phyloP scores from a whole-genome alignment of 2,329 filamentous ascomycete species.

The Aspergillus tanneri region DNA sequence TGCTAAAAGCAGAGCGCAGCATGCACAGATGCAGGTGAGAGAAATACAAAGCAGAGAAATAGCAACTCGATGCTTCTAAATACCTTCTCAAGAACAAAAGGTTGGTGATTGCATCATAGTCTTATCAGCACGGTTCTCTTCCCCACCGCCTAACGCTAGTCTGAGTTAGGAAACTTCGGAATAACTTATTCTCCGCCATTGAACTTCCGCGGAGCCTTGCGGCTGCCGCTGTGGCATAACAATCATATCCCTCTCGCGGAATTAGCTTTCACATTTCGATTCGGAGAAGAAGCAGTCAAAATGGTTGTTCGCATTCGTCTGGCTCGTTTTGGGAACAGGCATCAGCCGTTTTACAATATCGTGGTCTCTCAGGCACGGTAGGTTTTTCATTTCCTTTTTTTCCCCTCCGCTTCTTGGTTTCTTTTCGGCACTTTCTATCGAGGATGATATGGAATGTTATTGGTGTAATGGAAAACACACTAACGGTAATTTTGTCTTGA shows the following conservation, averaged over 20 bases:
- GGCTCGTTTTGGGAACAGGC: slow-evolving; percentile 85
- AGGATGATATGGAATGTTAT: background rate
- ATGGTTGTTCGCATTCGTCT: slow-evolving; percentile 96
- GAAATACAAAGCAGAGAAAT: background rate
- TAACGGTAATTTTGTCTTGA: background rate
- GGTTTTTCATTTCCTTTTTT: slow-evolving; percentile 24
- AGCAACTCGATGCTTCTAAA: background rate
- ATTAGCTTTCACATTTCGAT: background rate
- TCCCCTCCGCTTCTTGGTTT: background rate
- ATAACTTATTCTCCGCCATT: slow-evolving; percentile 28
- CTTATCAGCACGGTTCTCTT: slow-evolving; percentile 16
- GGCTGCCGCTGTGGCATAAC: background rate
- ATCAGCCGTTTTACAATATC: slow-evolving; percentile 95
- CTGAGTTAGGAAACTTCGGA: slow-evolving; percentile 21
- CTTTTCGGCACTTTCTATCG: background rate
- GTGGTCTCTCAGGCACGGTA: slow-evolving; percentile 91
- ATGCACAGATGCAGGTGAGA: slow-evolving; percentile 21
- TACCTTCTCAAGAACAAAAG: too few species aligned
- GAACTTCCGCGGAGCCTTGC: slow-evolving; percentile 31
- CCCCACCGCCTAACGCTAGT: slow-evolving; percentile 23
- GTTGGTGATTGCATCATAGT: slow-evolving; percentile 22
- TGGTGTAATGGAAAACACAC: background rate
- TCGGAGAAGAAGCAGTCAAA: slow-evolving; percentile 27
- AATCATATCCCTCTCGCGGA: background rate
- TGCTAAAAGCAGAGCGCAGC: slow-evolving; percentile 20